Percentiles rank a stretch among this genome's conserved stretches.
Conservation (phyloP, 805 yeast genomes). For the Lachancea cidri region DNA sequence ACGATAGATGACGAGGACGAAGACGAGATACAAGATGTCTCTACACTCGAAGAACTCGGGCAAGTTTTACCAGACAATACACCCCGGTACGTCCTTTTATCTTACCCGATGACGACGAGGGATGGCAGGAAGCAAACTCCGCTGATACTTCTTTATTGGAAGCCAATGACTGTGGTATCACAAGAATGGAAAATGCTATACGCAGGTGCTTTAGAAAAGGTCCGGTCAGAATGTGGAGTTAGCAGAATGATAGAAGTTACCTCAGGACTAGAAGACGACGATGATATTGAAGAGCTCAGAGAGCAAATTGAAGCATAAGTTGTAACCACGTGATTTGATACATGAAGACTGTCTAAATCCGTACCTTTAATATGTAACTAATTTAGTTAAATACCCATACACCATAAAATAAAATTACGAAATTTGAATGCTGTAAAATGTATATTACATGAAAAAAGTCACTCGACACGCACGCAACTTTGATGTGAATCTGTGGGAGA, state of each 20-base stretch:
- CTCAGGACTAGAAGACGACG: conserved; percentile 31
- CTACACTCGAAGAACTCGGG: conserved; percentile 49
- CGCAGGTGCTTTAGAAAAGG: conserved; percentile 83
- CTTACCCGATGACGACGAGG: conserved; percentile 61
- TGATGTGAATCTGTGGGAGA: neutral
- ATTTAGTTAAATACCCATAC: neutral
- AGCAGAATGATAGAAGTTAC: conserved; percentile 36
- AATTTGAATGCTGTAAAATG: no score
- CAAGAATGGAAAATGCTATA: conserved; percentile 81
- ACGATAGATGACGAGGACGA: conserved; percentile 36
- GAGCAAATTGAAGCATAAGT: conserved; percentile 35
- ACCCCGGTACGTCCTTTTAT: conserved; percentile 70
- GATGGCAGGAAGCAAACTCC: conserved; percentile 78
- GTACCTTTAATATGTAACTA: neutral
- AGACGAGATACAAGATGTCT: conserved; percentile 49
- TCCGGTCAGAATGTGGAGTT: conserved; percentile 78
- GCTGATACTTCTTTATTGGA: conserved; percentile 76
- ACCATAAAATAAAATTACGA: no score
- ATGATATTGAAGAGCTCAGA: conserved; percentile 28
- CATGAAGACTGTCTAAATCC: neutral
- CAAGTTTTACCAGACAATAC: conserved; percentile 79
- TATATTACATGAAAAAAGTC: no score
- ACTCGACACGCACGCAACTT: no score
- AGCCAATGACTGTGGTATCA: conserved; percentile 74
- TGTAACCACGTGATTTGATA: neutral